Percentiles rank a stretch among this genome's conserved stretches.
Conservation (phyloP, 495 filamentous ascomycete species). For the Penicillium mononematosum region DNA sequence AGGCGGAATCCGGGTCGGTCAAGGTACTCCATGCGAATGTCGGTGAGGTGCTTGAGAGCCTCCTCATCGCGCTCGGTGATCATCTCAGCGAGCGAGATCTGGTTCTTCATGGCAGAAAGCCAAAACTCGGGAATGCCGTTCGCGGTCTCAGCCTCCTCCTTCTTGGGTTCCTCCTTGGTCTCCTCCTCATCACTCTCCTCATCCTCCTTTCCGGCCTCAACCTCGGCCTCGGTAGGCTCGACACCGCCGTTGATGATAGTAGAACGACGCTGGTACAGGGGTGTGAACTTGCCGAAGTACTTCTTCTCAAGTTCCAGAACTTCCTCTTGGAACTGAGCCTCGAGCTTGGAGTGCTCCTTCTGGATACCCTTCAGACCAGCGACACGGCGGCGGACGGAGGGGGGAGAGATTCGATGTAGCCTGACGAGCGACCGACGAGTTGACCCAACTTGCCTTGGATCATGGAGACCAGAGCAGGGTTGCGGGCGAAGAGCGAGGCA, state of each 20-base stretch:
- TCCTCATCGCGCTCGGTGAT: slow-evolving; percentile 96
- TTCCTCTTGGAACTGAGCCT: slow-evolving; percentile 97
- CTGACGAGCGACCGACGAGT: slow-evolving; percentile 91
- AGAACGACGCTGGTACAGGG: slow-evolving; percentile 92
- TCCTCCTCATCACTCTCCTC: slow-evolving; percentile 60
- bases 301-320: slow-evolving; percentile 98
- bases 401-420: slow-evolving; percentile 96
- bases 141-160: slow-evolving; percentile 48
- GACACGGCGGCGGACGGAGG: slow-evolving; percentile 85
- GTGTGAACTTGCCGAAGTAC: slow-evolving; percentile 97
- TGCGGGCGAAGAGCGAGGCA: slow-evolving; percentile 87
- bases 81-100: slow-evolving; percentile 92
- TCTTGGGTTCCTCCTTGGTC: slow-evolving; percentile 49
- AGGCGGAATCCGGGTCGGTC: slow-evolving; percentile 96
- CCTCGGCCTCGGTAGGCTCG: slow-evolving; percentile 83
- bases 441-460: slow-evolving; percentile 94
- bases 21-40: slow-evolving; percentile 99
- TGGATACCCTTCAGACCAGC: slow-evolving; percentile 95
- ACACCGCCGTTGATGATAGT: slow-evolving; percentile 84
- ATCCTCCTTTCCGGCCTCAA: slow-evolving; percentile 81
- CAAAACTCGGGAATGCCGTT: slow-evolving; percentile 97
- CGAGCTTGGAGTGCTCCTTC: slow-evolving; percentile 97
- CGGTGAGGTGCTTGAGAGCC: slow-evolving; percentile 84
- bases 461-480: slow-evolving; percentile 90
- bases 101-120: slow-evolving; percentile 99